Percentiles rank a stretch among this genome's conserved stretches.
phyloP scores from a whole-genome alignment of 768 basidiomycete genomes.

The Fomitopsis serialis region DNA sequence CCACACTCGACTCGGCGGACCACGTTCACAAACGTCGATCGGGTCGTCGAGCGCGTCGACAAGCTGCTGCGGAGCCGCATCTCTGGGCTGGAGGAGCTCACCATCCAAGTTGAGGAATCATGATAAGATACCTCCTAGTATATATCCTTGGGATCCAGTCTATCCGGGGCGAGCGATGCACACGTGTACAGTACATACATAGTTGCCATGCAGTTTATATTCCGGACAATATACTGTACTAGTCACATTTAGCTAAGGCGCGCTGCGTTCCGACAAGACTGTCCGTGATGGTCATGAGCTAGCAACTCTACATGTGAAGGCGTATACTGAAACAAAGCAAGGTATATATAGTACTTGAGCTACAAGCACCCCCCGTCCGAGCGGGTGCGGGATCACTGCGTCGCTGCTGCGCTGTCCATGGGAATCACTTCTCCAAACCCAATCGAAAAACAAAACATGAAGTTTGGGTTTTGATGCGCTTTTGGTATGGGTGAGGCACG shows the following conservation, averaged over 20 bases:
- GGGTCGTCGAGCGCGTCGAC: conserved; percentile 74
- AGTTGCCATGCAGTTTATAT: neutral
- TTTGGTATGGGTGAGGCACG: neutral
- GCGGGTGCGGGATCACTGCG: neutral
- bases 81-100: conserved; percentile 80
- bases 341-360: conserved; percentile 5
- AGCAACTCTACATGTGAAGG: neutral
- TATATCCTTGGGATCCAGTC: neutral
- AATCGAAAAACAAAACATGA: neutral
- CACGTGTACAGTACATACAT: neutral
- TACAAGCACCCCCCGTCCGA: neutral
- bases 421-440: neutral
- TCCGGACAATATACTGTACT: conserved; percentile 5
- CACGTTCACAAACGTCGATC: conserved; percentile 60
- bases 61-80: conserved; percentile 65
- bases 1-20: conserved; percentile 42
- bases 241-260: conserved; percentile 2
- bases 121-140: neutral
- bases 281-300: neutral
- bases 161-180: neutral
- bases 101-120: conserved; percentile 54
- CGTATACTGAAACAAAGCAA: conserved; percentile 2
- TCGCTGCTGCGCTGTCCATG: neutral
- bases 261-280: conserved; percentile 3
- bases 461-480: neutral